phyloP scores from a whole-genome alignment of 306 rosid genomes.

The Quillaja saponaria region DNA sequence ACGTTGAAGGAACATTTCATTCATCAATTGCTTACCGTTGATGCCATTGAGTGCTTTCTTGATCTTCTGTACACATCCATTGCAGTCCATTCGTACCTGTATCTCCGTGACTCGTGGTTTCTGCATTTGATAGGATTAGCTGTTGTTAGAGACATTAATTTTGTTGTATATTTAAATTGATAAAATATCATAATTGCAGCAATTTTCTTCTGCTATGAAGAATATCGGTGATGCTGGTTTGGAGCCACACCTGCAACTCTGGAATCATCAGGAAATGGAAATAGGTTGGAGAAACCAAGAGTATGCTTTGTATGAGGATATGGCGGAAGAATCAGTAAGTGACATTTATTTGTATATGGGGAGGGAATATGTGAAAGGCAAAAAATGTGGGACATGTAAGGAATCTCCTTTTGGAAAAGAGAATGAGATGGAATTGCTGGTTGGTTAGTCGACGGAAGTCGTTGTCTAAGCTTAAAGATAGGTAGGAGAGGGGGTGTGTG shows the following conservation, averaged over 20 bases:
- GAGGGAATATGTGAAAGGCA: slow-evolving; percentile 63
- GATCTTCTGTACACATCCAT: slow-evolving; percentile 91
- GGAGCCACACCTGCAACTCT: slow-evolving; percentile 56
- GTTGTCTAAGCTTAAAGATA: slow-evolving; percentile 24
- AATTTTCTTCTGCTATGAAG: neutral
- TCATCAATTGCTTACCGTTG: slow-evolving; percentile 46
- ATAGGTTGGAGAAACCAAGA: slow-evolving; percentile 30
- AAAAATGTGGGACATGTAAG: slow-evolving; percentile 60
- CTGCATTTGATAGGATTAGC: slow-evolving; percentile 48
- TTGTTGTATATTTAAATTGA: slow-evolving; percentile 14
- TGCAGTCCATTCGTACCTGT: slow-evolving; percentile 89
- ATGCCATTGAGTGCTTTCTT: slow-evolving; percentile 73
- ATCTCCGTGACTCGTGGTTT: slow-evolving; percentile 68
- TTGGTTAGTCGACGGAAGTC: slow-evolving; percentile 26
- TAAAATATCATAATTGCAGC: neutral
- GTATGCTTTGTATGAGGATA: slow-evolving; percentile 26
- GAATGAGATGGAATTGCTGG: slow-evolving; percentile 7
- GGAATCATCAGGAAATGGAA: slow-evolving; percentile 55
- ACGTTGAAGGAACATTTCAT: slow-evolving; percentile 6
- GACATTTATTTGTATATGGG: slow-evolving; percentile 44
- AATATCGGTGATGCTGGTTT: slow-evolving; percentile 13
- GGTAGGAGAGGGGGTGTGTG: slow-evolving; percentile 12
- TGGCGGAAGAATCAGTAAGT: slow-evolving; percentile 55
- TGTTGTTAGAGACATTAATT: neutral
- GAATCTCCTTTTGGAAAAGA: slow-evolving; percentile 44